These are phyloP conservation scores for Pleomassaria siparia DNA, from an alignment of 2,329 filamentous ascomycete species.

Conservation along the genomic window DNA sequence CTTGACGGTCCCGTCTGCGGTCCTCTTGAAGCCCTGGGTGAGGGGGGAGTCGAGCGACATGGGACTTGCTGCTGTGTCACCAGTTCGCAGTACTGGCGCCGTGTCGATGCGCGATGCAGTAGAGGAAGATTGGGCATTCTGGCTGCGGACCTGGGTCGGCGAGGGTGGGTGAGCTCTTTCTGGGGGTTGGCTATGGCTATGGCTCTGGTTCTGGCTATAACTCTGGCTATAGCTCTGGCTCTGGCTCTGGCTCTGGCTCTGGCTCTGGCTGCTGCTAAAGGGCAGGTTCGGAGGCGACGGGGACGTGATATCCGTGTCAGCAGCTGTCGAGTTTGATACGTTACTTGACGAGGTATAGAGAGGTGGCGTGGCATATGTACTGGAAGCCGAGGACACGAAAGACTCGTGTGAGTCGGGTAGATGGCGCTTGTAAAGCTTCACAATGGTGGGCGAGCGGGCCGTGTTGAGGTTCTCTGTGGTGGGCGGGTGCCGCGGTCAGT, in stretches of 20 bases:
- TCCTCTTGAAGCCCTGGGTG: constrained; percentile 66
- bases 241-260: too few species aligned
- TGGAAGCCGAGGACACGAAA: constrained; percentile 33
- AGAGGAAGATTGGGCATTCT: constrained; percentile 19
- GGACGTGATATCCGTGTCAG: constrained; percentile 33
- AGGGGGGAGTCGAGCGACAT: constrained; percentile 45
- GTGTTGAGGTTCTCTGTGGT: constrained; percentile 8
- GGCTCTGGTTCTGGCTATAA: too few species aligned
- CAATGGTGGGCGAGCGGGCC: constrained; percentile 7
- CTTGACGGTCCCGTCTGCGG: constrained; percentile 72
- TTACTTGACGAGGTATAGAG: constrained; percentile 37
- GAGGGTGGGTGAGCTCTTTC: constrained; percentile 34
- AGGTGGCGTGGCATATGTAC: constrained; percentile 35
- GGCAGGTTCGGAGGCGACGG: constrained; percentile 28
- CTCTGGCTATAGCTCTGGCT: too few species aligned
- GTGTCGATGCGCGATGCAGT: constrained; percentile 26
- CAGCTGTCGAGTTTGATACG: constrained; percentile 32
- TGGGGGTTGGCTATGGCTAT: too few species aligned
- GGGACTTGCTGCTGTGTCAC: constrained; percentile 42
- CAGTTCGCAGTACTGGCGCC: constrained; percentile 26
- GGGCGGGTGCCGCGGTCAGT: constrained; percentile 2
- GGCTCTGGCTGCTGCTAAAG: constrained; percentile 38
- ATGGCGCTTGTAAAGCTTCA: constrained; percentile 10
- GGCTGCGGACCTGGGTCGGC: constrained; percentile 55
- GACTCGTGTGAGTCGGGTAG: constrained; percentile 38